Base-by-base conservation (phyloP, 768 basidiomycete genomes). In the Mycena amicta region DNA sequence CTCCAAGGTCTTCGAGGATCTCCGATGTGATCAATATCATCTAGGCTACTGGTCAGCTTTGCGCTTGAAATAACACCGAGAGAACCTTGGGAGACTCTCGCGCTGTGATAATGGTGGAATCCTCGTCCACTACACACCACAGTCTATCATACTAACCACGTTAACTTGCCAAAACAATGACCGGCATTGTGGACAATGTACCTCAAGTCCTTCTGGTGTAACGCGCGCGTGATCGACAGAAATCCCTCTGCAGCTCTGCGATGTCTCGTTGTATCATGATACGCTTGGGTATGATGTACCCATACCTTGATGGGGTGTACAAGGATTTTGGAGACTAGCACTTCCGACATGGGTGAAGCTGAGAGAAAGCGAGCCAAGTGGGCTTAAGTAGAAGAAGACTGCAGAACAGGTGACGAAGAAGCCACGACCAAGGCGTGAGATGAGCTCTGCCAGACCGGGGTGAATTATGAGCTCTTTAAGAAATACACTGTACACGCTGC, bases 231-330 rank as follows among this genome's bases (percentile, higher is more conserved):
- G 75, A 50, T 77, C 74, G 1, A 90, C 82, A 26, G 87, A 83
- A 1, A 79, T 86, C 25, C 87, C 90, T 50, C 80, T 82, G 65
- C 90, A 91, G 63, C 89, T 91, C 90, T 92, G 56, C 5, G 30
- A 29, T 11, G 33, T 26, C 39, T 30, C 22, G 15, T 31, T 59
- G 26, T 53, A 20, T 52, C 18, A 33, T 41, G 16, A n/a, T 12
- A 6, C 25, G 52, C 23, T 20, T 50, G 22, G 27, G 41, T 33
- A 43, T 37, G 12, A 50, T 31, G 58, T 18, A 13, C 37, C 59
- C 70, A 61, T 46, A 83, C 88, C 78, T 89, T 89, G 72, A 89
- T 85, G 39, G 88, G 88, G 66, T 89, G 88, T 2, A 89, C 65
- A 31, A 88, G 61, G 22, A 89, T 81, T 67, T 82, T 85, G 0